These are phyloP conservation scores for Waltergamsia citrina DNA, from an alignment of 2,329 filamentous ascomycete species.

Conservation along the genomic window DNA sequence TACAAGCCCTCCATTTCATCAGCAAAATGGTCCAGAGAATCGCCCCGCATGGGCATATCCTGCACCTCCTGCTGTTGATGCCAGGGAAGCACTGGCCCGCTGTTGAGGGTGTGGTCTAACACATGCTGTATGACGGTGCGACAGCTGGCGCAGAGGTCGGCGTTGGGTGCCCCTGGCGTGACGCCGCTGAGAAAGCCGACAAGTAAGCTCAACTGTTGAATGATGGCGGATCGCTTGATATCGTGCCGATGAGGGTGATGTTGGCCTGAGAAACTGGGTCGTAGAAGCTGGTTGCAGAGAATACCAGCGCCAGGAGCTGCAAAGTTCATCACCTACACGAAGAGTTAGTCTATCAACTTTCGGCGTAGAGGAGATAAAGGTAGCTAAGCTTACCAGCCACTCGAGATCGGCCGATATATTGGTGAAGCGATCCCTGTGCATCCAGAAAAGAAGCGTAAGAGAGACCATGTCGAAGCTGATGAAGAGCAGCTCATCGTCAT, in stretches of 20 bases:
- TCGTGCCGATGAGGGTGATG: slow-evolving; percentile 13
- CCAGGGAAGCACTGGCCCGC: neutral
- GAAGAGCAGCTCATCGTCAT: slow-evolving; percentile 28
- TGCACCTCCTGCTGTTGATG: neutral
- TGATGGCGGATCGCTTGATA: slow-evolving; percentile 32
- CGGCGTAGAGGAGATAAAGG: neutral
- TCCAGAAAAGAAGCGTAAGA: slow-evolving; percentile 34
- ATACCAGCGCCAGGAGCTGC: slow-evolving; percentile 37
- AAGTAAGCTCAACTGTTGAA: slow-evolving; percentile 39
- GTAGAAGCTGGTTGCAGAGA: slow-evolving; percentile 34
- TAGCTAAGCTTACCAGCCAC: slow-evolving; percentile 26
- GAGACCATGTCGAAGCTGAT: slow-evolving; percentile 36
- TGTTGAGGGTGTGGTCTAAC: slow-evolving; percentile 35
- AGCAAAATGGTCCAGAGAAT: neutral
- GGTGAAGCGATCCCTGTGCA: slow-evolving; percentile 30
- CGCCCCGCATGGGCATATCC: neutral
- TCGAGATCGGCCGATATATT: slow-evolving; percentile 29
- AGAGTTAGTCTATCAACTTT: no score
- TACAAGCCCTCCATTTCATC: slow-evolving; percentile 5
- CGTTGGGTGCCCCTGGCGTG: slow-evolving; percentile 33
- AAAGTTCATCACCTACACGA: slow-evolving; percentile 38
- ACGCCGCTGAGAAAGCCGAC: slow-evolving; percentile 40
- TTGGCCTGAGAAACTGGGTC: slow-evolving; percentile 19
- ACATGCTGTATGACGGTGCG: slow-evolving; percentile 37
- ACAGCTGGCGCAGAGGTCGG: slow-evolving; percentile 30